phyloP scores from a whole-genome alignment of 306 rosid species.

The Rosa rugosa region DNA sequence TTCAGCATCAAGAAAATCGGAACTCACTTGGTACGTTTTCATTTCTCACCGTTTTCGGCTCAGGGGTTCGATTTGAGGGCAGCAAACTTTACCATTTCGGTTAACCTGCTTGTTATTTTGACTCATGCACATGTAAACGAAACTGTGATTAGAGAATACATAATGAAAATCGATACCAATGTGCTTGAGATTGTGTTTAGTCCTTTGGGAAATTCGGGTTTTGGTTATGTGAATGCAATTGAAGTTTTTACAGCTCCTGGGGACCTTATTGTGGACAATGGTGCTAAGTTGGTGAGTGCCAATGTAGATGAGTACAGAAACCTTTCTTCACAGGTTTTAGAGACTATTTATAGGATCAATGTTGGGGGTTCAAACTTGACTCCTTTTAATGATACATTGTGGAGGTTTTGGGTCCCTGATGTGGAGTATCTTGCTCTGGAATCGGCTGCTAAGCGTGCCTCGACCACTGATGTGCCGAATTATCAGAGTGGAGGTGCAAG shows the following conservation, averaged over 20 bases:
- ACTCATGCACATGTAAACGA: constrained; percentile 30
- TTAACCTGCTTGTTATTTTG: constrained; percentile 43
- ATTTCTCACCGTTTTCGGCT: constrained; percentile 73
- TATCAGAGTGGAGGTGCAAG: constrained; percentile 66
- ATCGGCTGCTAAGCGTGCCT: constrained; percentile 63
- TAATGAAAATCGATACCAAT: constrained; percentile 46
- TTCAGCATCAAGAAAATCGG: constrained; percentile 69
- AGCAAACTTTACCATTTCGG: constrained; percentile 64
- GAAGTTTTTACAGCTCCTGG: constrained; percentile 81
- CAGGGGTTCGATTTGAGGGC: constrained; percentile 45
- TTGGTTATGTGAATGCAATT: constrained; percentile 72
- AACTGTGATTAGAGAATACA: constrained; percentile 54
- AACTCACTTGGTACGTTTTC: constrained; percentile 79
- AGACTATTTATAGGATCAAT: constrained; percentile 76
- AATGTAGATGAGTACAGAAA: constrained; percentile 50
- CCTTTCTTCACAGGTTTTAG: constrained; percentile 62
- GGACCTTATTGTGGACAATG: constrained; percentile 67
- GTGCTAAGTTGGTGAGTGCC: constrained; percentile 55
- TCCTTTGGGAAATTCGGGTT: constrained; percentile 47
- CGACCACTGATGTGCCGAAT: constrained; percentile 55
- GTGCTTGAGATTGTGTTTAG: constrained; percentile 52
- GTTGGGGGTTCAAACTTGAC: constrained; percentile 79
- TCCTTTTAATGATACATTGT: constrained; percentile 86
- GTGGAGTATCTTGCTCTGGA: constrained; percentile 61
- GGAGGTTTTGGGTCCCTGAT: constrained; percentile 98